A percentile compares a stretch with the other conserved stretches of the same genome.
phyloP scores from a whole-genome alignment of 2,329 filamentous ascomycete genomes.

The Tolypocladium inflatum region DNA sequence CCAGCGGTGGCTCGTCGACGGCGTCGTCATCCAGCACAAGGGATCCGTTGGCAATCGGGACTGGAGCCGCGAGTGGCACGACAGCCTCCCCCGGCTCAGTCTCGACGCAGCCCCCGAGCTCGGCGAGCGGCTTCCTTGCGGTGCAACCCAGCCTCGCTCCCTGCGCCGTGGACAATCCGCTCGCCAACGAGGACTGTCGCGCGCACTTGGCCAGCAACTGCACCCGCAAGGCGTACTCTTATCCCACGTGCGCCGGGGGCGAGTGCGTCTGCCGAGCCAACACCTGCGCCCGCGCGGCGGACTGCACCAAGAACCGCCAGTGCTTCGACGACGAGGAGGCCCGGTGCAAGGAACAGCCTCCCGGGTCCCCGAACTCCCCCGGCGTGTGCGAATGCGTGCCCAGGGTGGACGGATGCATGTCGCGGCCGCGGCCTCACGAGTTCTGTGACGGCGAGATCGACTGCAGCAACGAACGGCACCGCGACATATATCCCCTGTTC shows the following conservation, averaged over 20 bases:
- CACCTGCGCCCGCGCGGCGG: constrained; percentile 1
- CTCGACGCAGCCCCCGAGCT: not conserved
- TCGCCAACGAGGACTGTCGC: constrained; percentile 6
- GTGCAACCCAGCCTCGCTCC: not conserved
- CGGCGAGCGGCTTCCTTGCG: not conserved
- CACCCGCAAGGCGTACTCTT: not conserved
- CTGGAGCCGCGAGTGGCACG: not conserved
- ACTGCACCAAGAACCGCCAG: constrained; percentile 1
- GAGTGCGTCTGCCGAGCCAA: constrained; percentile 4
- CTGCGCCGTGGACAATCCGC: not conserved
- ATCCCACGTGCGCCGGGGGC: constrained; percentile 5
- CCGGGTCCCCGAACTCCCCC: not conserved
- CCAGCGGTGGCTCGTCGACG: not conserved
- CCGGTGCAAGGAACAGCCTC: not conserved
- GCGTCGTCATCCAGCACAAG: not conserved
- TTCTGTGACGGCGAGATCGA: not conserved
- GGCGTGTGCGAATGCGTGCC: constrained; percentile 3
- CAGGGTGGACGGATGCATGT: constrained; percentile 1
- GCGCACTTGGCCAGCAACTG: constrained; percentile 2
- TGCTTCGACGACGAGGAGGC: constrained; percentile 5
- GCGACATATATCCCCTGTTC: constrained; percentile 5
- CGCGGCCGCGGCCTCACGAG: not conserved
- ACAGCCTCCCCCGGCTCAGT: too few species aligned
- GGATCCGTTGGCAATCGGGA: not conserved
- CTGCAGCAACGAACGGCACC: constrained; percentile 3